Conservation (phyloP, 2,329 filamentous ascomycete species). For the Sphaerostilbella broomeana region DNA sequence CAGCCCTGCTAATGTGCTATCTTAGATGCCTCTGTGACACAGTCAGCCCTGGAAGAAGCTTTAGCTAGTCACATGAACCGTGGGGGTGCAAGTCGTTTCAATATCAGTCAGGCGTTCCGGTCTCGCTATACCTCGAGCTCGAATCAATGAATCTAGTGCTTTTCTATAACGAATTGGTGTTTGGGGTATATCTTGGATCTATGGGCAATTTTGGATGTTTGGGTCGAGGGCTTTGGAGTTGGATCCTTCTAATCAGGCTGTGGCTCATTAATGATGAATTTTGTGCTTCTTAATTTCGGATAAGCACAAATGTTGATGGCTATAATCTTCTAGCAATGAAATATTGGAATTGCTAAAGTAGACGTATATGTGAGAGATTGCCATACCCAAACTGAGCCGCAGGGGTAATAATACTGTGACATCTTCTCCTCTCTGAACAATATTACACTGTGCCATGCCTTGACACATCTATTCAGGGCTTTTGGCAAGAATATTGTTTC, state of each 20-base stretch:
- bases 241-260: too few species aligned
- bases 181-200: background rate
- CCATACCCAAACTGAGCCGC: background rate
- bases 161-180: background rate
- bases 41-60: slow-evolving; percentile 73
- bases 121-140: slow-evolving; percentile 49
- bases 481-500: too few species aligned
- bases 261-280: too few species aligned
- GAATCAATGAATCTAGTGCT: slow-evolving; percentile 17
- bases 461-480: too few species aligned
- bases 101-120: slow-evolving; percentile 60
- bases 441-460: too few species aligned
- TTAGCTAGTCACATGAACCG: slow-evolving; percentile 49
- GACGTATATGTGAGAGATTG: background rate
- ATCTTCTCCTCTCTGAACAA: background rate
- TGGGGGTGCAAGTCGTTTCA: slow-evolving; percentile 46
- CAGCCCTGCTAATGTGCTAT: too few species aligned
- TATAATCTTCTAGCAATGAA: background rate
- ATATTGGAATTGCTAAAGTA: background rate
- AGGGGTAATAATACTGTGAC: too few species aligned
- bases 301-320: too few species aligned
- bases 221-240: slow-evolving; percentile 1
- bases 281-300: too few species aligned
- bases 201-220: background rate
- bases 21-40: slow-evolving; percentile 70